These are phyloP conservation scores for Diaporthe humulicola DNA, from an alignment of 2,329 filamentous ascomycete genomes.

Conservation along the genomic window DNA sequence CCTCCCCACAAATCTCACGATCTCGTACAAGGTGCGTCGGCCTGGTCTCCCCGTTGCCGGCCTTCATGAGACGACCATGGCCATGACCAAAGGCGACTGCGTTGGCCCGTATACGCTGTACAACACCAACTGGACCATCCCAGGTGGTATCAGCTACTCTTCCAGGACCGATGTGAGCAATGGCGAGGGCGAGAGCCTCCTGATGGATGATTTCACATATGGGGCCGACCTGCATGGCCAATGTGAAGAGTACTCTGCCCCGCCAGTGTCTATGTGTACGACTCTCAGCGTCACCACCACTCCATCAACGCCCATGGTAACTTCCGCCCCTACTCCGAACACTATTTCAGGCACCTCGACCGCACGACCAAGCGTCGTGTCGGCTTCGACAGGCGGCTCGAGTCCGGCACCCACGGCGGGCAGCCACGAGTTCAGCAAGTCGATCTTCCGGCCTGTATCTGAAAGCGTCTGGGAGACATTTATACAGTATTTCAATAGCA, in stretches of 20 bases:
- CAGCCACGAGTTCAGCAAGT: slow-evolving; percentile 17
- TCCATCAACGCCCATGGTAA: background rate
- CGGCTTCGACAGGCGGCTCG: background rate
- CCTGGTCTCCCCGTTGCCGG: slow-evolving; percentile 33
- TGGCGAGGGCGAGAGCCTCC: slow-evolving; percentile 15
- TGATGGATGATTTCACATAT: slow-evolving; percentile 31
- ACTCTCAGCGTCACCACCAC: background rate
- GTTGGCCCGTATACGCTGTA: slow-evolving; percentile 35
- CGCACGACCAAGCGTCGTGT: background rate
- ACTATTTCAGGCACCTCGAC: background rate
- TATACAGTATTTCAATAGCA: background rate
- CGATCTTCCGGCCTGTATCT: slow-evolving; percentile 6
- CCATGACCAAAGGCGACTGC: slow-evolving; percentile 31
- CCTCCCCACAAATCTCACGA: slow-evolving; percentile 26
- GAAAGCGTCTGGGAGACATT: slow-evolving; percentile 21
- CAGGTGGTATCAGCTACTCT: slow-evolving; percentile 32
- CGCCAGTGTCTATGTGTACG: slow-evolving; percentile 8
- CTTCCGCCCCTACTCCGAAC: background rate
- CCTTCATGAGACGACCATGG: slow-evolving; percentile 36
- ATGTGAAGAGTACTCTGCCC: slow-evolving; percentile 10
- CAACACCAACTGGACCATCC: slow-evolving; percentile 34
- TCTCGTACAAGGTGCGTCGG: slow-evolving; percentile 33
- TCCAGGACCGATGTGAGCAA: slow-evolving; percentile 35
- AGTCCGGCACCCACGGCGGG: background rate
- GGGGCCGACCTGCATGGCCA: slow-evolving; percentile 32